A percentile compares a stretch with the other conserved stretches of the same genome.
phyloP scores from a whole-genome alignment of 257 asterid genomes.

The Ballota nigra region DNA sequence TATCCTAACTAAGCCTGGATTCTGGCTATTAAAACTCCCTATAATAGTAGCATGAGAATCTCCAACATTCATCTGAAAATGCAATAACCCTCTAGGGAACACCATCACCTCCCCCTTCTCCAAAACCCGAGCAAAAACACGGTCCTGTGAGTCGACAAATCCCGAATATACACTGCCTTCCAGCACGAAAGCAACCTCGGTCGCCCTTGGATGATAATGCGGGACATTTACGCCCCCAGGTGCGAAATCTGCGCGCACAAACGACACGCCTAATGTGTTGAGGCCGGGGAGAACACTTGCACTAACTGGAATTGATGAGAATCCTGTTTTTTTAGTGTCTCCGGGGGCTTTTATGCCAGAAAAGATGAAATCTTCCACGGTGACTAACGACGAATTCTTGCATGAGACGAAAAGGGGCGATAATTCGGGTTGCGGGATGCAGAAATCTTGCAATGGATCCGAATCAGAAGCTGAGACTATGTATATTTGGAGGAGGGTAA shows the following conservation, averaged over 20 bases:
- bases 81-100: slow-evolving; percentile 68
- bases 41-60: slow-evolving; percentile 50
- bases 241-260: slow-evolving; percentile 70
- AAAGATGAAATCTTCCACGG: slow-evolving; percentile 60
- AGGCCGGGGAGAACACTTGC: slow-evolving; percentile 66
- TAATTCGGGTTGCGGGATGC: slow-evolving; percentile 63
- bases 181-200: slow-evolving; percentile 65
- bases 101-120: slow-evolving; percentile 87
- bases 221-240: slow-evolving; percentile 63
- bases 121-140: slow-evolving; percentile 59
- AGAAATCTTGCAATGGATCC: slow-evolving; percentile 65
- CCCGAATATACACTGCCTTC: slow-evolving; percentile 75
- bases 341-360: slow-evolving; percentile 47
- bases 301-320: slow-evolving; percentile 60
- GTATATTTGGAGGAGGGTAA: slow-evolving; percentile 19
- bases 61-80: slow-evolving; percentile 78
- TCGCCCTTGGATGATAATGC: slow-evolving; percentile 79
- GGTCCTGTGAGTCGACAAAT: slow-evolving; percentile 60
- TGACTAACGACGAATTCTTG: slow-evolving; percentile 63
- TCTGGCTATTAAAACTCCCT: slow-evolving; percentile 74
- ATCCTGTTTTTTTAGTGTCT: slow-evolving; percentile 43
- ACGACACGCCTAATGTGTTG: slow-evolving; percentile 69
- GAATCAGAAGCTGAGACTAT: slow-evolving; percentile 54
- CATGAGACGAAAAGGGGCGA: slow-evolving; percentile 54
- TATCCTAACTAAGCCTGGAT: slow-evolving; percentile 68